These are phyloP conservation scores for Trypanosoma melophagium DNA, from an alignment of 208 protist genomes.

Conservation along the genomic window DNA sequence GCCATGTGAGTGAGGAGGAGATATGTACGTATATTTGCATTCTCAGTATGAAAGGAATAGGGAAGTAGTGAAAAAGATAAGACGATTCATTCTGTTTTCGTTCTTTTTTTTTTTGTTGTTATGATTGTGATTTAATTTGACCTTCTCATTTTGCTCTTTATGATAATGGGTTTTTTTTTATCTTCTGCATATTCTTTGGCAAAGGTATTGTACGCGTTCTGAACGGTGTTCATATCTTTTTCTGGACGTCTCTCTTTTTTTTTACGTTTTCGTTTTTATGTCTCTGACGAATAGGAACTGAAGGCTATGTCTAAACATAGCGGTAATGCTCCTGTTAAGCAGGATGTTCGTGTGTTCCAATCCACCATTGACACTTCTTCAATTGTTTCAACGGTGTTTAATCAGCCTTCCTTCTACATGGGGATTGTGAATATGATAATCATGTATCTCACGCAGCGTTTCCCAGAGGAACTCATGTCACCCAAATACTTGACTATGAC, in stretches of 20 bases:
- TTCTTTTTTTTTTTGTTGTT: no score
- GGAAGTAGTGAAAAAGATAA: no score
- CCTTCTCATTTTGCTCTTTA: not conserved
- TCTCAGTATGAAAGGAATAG: no score
- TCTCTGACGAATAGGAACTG: no score
- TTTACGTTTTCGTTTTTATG: no score
- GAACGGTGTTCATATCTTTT: no score
- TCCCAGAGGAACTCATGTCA: constrained; percentile 81
- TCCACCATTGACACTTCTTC: constrained; percentile 71
- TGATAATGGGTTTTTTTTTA: not conserved
- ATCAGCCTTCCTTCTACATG: constrained; percentile 83
- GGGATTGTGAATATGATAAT: constrained; percentile 66
- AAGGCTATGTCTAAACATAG: constrained; percentile 11
- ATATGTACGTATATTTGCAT: no score
- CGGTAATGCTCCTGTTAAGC: constrained; percentile 15
- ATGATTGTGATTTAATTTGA: no score
- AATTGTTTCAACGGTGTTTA: constrained; percentile 70
- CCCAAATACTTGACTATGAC: constrained; percentile 71
- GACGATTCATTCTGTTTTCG: no score
- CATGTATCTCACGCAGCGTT: constrained; percentile 78
- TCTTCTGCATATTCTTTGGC: constrained; percentile 1
- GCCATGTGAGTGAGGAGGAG: no score
- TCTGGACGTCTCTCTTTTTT: no score
- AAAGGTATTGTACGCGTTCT: not conserved
- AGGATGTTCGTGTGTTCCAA: constrained; percentile 83